Base-by-base conservation (phyloP, 352 stramenopile genomes). In the Phytophthora parvispora region DNA sequence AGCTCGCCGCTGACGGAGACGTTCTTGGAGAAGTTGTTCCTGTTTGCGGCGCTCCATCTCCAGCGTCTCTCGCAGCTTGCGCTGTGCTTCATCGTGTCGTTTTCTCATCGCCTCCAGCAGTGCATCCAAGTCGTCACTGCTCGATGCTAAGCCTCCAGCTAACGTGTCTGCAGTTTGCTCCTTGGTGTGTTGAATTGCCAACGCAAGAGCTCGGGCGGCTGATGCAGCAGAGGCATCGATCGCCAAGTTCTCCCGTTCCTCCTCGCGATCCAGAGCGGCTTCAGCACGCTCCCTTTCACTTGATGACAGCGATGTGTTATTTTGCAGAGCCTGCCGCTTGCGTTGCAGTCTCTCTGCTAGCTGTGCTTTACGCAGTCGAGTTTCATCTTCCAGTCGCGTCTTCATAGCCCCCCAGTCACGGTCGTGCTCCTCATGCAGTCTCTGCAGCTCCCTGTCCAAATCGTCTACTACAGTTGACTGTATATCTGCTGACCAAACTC, bases 391-490 rank as follows among this genome's bases (percentile, higher is more conserved):
- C 31, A 83, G 32, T 10, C 77, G 63, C 1, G 63, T 43, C 20
- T 86, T 64, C 7, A 77, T 52, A 0, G 50, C 52, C 20, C 69
- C 52, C 68, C 78, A 85, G 15, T 77, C 74, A 10, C 74, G 68
- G 2, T 74, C 59, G 24, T 84, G 79, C 40, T 77, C 60, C 0
- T 74, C 73, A 42, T 83, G 67, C 2, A 90, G 42, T 13, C 71
- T 58, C 20, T 63, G 54, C 45, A 86, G 50, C 45, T 77, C 60
- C 1, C 59, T 38, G 12, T 76, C 53, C 10, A 79, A 27, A 16
- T 69, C 57, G 32, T 74, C 67, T 20, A 70, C 25, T 12, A 78
- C 28, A 8, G 51, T 25, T 5, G 42, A 38, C 45, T 65, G n/a
- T 6, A 56, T 24, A 29, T 63, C 48, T n/a, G 22, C 31, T 43